These are phyloP conservation scores for Elongisporangium prolatum DNA, from an alignment of 352 stramenopile species.

Conservation along the genomic window DNA sequence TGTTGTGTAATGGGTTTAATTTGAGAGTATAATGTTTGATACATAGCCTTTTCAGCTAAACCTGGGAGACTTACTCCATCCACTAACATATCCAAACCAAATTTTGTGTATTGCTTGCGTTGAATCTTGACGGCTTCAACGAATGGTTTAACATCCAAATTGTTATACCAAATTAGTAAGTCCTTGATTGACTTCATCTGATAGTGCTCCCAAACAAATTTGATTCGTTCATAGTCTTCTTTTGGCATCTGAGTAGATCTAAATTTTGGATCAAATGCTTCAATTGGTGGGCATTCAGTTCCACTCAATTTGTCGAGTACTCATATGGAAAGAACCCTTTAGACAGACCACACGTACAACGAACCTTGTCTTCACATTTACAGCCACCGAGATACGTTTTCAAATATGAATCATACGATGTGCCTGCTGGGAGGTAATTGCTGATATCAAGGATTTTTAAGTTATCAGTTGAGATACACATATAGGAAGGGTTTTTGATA, in stretches of 20 bases:
- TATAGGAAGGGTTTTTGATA: conserved; percentile 25
- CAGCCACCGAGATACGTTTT: conserved; percentile 23
- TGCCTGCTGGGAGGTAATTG: conserved; percentile 28
- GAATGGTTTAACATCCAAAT: conserved; percentile 27
- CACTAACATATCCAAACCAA: too few relatives aligned
- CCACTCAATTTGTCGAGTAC: conserved; percentile 24
- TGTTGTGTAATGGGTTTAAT: too few relatives aligned
- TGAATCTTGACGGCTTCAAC: conserved; percentile 9
- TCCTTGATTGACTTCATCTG: conserved; percentile 28
- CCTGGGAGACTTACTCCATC: too few relatives aligned
- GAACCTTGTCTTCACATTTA: conserved; percentile 27
- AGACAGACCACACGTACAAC: conserved; percentile 15
- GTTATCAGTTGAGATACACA: conserved; percentile 21
- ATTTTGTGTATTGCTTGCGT: too few relatives aligned
- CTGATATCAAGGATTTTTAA: conserved; percentile 29
- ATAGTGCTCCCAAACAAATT: conserved; percentile 26
- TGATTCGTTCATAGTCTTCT: conserved; percentile 21
- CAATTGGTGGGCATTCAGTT: conserved; percentile 13
- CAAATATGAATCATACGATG: conserved; percentile 19
- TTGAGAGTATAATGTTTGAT: too few relatives aligned
- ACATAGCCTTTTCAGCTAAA: too few relatives aligned
- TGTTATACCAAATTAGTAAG: conserved; percentile 34
- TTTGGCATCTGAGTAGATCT: conserved; percentile 10
- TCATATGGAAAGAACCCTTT: conserved; percentile 30
- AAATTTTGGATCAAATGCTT: conserved; percentile 19